These are phyloP conservation scores for Carex scoparia DNA, from an alignment of 176 grass and related monocot genomes.

Conservation along the genomic window DNA sequence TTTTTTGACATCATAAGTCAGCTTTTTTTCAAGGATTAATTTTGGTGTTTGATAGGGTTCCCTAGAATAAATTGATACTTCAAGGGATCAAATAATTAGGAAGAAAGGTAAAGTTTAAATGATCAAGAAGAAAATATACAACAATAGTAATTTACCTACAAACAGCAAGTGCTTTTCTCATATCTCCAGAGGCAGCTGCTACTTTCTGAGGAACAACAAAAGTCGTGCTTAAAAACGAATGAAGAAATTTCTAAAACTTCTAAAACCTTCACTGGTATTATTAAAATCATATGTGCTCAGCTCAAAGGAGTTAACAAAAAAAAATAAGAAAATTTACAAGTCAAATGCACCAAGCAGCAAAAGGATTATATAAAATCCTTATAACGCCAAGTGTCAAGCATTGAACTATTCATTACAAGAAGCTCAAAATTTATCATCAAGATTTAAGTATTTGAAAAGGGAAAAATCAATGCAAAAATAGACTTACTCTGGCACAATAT, in stretches of 20 bases:
- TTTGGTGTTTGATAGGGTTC: neutral
- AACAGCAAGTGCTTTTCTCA: constrained; percentile 86
- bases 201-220: constrained; percentile 55
- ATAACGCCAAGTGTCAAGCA: neutral
- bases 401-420: neutral
- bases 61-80: neutral
- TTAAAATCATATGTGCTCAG: neutral
- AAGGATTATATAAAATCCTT: constrained; percentile 23
- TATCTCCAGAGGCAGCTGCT: constrained; percentile 83
- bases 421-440: neutral
- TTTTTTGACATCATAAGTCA: neutral
- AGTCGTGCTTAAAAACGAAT: neutral
- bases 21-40: neutral
- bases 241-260: neutral
- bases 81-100: neutral
- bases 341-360: neutral
- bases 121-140: neutral
- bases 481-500: constrained; percentile 92
- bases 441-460: neutral
- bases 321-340: neutral
- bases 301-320: constrained; percentile 20
- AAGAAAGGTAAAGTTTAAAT: neutral
- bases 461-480: neutral
- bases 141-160: constrained; percentile 63
- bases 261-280: neutral